phyloP scores from a whole-genome alignment of 1,284 basidiomycete species.

The Ceratobasidium sp. region DNA sequence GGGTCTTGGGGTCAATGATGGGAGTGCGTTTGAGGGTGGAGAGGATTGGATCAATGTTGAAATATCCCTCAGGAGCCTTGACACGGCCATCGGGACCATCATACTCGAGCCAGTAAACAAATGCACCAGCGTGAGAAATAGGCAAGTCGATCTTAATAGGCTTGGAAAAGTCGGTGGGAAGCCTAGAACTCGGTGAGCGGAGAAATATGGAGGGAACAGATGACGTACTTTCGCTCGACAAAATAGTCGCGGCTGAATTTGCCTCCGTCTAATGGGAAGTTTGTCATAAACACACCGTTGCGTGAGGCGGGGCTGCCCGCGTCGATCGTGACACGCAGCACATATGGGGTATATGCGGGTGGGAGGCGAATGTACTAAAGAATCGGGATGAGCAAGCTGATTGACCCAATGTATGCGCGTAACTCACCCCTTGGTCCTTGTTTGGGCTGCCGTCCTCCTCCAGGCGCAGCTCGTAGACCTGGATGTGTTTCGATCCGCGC shows the following conservation, averaged over 20 bases:
- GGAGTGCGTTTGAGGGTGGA: conserved; percentile 74
- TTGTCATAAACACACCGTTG: conserved; percentile 91
- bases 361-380: conserved; percentile 91
- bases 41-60: conserved; percentile 93
- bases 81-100: conserved; percentile 68
- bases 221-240: conserved; percentile 76
- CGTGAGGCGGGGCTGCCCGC: conserved; percentile 88
- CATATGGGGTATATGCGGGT: conserved; percentile 87
- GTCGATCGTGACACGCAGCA: conserved; percentile 87
- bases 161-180: conserved; percentile 84
- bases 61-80: conserved; percentile 88
- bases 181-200: conserved; percentile 57
- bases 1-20: conserved; percentile 70
- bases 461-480: conserved; percentile 85
- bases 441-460: conserved; percentile 90
- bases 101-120: conserved; percentile 93
- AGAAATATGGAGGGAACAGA: background rate
- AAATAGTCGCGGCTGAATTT: conserved; percentile 82
- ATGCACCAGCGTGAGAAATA: conserved; percentile 94
- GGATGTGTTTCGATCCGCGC: conserved; percentile 70
- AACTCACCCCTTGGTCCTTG: conserved; percentile 81
- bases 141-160: conserved; percentile 92
- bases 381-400: conserved; percentile 45
- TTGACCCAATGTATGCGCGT: conserved; percentile 31
- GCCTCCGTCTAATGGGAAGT: conserved; percentile 93